Base-by-base conservation (phyloP, 176 grass and related monocot genomes). In the Musa schizocarpa region DNA sequence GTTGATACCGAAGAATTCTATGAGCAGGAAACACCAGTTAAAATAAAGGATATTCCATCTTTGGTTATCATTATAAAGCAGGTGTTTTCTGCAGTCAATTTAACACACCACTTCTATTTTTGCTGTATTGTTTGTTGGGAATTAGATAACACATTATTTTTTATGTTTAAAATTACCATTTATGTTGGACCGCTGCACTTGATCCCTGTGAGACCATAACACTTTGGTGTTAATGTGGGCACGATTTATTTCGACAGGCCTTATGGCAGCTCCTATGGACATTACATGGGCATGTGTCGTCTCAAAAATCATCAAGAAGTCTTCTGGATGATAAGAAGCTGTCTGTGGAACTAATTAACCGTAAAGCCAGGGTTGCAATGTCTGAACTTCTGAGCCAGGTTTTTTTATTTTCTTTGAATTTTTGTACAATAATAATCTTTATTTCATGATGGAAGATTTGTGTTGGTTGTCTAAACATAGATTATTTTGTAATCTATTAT, bases 201-300 rank as follows among this genome's bases (percentile, higher is more conserved):
- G 17, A 21, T 50, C 68, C 43, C 6, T n/a, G 43, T 51, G 17
- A 11, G 68, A 65, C 19, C 13, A 1, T 6, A 14, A 9, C 9
- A 19, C 10, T 79, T 8, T 20, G 0, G 50, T 53, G 12, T 50
- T 63, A 73, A 64, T 55, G 64, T 54, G 72, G 64, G 57, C 22
- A 73, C 58, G 56, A 69, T 50, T 73, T 81, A 5, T 80, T 81
- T 82, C 19, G 75, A 71, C 77, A 99, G 95, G 90, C 95, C 49
- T 83, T 99, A 74, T 99, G 95, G 95, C 88, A 99, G 83, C 95
- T 99, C 77, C 83, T 99, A 66, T 99, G 95, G 95, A 82, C 88
- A 78, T 91, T 94, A 71, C 90, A 88, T 84, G 57, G 87, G 11
- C 75, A 88, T 85, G 71, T 73, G 20, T 68, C 82, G 56, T 68